phyloP scores from a whole-genome alignment of 768 basidiomycete genomes.

The Pulveroboletus ravenelii region DNA sequence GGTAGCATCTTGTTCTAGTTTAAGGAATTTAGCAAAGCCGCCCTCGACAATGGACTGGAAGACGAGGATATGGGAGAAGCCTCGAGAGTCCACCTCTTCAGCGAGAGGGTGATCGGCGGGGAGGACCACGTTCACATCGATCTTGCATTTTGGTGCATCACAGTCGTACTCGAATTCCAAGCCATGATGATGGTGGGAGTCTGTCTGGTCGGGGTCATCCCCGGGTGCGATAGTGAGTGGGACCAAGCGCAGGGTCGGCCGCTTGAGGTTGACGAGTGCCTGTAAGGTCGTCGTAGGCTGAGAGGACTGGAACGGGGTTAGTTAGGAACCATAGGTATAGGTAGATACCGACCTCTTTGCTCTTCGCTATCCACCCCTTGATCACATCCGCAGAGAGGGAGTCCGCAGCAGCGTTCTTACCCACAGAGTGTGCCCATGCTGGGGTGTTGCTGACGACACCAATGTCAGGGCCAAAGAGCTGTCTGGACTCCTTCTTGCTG shows the following conservation, averaged over 20 bases:
- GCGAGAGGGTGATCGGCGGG: slow-evolving; percentile 58
- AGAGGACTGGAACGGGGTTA: slow-evolving; percentile 43
- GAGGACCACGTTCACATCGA: slow-evolving; percentile 73
- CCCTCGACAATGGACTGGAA: slow-evolving; percentile 61
- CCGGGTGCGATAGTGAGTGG: slow-evolving; percentile 48
- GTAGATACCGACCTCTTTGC: slow-evolving; percentile 60
- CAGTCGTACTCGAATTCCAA: slow-evolving; percentile 93
- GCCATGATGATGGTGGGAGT: slow-evolving; percentile 62
- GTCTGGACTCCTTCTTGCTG: slow-evolving; percentile 53
- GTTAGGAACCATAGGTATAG: not conserved
- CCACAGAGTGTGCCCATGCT: slow-evolving; percentile 59
- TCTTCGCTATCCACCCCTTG: slow-evolving; percentile 78
- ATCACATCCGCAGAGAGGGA: slow-evolving; percentile 80
- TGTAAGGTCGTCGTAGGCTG: slow-evolving; percentile 92
- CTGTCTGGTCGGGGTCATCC: slow-evolving; percentile 42
- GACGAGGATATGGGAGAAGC: slow-evolving; percentile 32
- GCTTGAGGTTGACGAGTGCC: slow-evolving; percentile 90
- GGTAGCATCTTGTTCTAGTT: slow-evolving; percentile 70
- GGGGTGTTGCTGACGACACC: slow-evolving; percentile 69
- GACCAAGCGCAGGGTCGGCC: slow-evolving; percentile 77
- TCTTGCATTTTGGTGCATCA: slow-evolving; percentile 78
- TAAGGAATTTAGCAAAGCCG: slow-evolving; percentile 74
- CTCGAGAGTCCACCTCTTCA: slow-evolving; percentile 32
- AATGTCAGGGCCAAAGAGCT: slow-evolving; percentile 88
- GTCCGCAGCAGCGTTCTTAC: slow-evolving; percentile 62